Evolutionary conservation across 1,139 yeast species (phyloP).

Genomic region (Debaryomycetaceae sp.): DNA sequence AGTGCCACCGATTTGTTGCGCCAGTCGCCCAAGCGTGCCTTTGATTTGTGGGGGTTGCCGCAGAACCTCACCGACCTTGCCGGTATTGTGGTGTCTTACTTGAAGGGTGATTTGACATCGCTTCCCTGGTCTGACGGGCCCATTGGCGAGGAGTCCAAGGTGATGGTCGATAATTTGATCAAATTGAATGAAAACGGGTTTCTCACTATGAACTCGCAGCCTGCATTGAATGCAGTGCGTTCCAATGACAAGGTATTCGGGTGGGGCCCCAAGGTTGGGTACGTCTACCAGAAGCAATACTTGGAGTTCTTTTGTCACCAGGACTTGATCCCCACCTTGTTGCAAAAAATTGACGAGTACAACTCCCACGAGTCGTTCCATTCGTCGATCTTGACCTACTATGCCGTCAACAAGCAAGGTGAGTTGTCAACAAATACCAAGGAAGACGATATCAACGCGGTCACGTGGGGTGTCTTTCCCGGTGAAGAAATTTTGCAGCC

Average conservation of each 20-base stretch:
- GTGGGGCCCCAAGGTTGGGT: slow-evolving; percentile 95
- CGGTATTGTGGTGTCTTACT: slow-evolving; percentile 56
- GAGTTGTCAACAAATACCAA: slow-evolving; percentile 61
- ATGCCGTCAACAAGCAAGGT: slow-evolving; percentile 67
- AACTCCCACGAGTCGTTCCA: slow-evolving; percentile 29
- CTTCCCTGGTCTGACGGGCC: slow-evolving; percentile 97
- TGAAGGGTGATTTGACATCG: slow-evolving; percentile 65
- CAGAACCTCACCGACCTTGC: slow-evolving; percentile 53
- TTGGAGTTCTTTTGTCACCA: slow-evolving; percentile 78
- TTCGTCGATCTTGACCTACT: slow-evolving; percentile 59
- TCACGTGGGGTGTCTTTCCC: slow-evolving; percentile 61
- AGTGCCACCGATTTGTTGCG: slow-evolving; percentile 75
- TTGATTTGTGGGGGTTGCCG: slow-evolving; percentile 88
- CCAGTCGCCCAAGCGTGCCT: slow-evolving; percentile 75
- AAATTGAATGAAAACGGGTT: slow-evolving; percentile 62
- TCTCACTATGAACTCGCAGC: slow-evolving; percentile 89
- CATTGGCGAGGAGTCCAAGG: slow-evolving; percentile 68
- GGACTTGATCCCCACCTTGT: slow-evolving; percentile 36
- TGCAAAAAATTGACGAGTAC: slow-evolving; percentile 32
- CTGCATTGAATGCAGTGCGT: slow-evolving; percentile 77
- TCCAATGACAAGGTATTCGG: slow-evolving; percentile 75
- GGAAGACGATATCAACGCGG: slow-evolving; percentile 55
- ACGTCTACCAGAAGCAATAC: slow-evolving; percentile 90
- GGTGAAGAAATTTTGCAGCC: slow-evolving; percentile 90
- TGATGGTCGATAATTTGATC: slow-evolving; percentile 58